Base-by-base conservation (phyloP, 2,329 filamentous ascomycete genomes). In the Phialocephala sp. region DNA sequence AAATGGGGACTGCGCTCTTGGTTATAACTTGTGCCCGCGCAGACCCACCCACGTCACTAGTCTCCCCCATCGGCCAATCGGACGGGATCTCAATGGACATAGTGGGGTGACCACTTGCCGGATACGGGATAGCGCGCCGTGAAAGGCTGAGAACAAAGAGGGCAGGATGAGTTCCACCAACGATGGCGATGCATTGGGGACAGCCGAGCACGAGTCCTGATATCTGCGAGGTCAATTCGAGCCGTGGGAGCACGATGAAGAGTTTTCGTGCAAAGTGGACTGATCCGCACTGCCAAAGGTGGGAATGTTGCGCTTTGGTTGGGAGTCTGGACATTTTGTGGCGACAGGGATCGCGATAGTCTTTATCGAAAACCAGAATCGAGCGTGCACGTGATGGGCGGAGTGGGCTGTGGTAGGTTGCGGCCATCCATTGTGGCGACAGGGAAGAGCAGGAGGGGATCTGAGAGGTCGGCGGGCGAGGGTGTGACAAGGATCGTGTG, bases 281-380 rank as follows among this genome's bases (percentile, higher is more conserved):
- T 54, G 50, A 54, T 52, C 2, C 2, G 9, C 35, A 18, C 54
- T 5, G 22, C 20, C n/a, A 52, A 20, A 43, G 24, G 50, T 45
- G 5, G 45, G 45, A 41, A 58, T 59, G 18, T 24, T 43, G 43
- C 41, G 8, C 6, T 65, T 63, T 65, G 62, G 66, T 66, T 68
- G 66, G 64, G 22, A 61, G 45, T 63, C 32, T 59, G 32, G 60
- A 41, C 22, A 43, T 43, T 64, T 69, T 68, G 69, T 71, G 69
- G 69, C 67, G 69, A 71, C 69, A 71, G 64, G 69, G 69, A 68
- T 69, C 37, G 56, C 50, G 59, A 65, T 60, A 63, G 65, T 32
- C 24, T 54, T 54, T 54, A 15, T 54, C 50, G n/a, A n/a, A 35
- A 35, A 1, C 9, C 24, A 1, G 22, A 50, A 2, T 9, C 15